Conservation (phyloP, 1,284 basidiomycete genomes). For the Austroboletus sp. region DNA sequence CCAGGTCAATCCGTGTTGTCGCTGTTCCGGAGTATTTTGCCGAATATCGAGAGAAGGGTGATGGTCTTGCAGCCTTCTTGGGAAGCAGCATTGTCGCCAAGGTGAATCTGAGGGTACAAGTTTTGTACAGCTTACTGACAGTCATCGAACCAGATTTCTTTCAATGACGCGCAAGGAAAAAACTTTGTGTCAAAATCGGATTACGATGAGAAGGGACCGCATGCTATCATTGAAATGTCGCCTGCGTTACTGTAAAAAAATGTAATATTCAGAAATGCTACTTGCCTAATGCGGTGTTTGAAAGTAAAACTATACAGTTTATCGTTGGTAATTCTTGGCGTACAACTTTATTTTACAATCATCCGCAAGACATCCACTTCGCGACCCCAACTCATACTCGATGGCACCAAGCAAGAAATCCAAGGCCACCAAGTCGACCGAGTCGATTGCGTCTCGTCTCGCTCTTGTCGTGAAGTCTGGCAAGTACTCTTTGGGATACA, state of each 20-base stretch:
- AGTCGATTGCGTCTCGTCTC: constrained; percentile 93
- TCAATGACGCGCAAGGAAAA: constrained; percentile 57
- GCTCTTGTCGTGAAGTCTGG: constrained; percentile 98
- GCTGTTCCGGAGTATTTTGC: constrained; percentile 89
- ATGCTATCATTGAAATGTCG: constrained; percentile 65
- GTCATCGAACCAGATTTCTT: constrained; percentile 36
- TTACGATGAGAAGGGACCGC: constrained; percentile 65
- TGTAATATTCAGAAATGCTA: too few relatives aligned
- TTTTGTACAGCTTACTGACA: constrained; percentile 9
- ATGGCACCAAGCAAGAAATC: constrained; percentile 95
- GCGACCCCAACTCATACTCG: constrained; percentile 30
- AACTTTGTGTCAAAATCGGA: constrained; percentile 73
- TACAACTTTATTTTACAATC: constrained; percentile 10
- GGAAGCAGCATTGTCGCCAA: constrained; percentile 85
- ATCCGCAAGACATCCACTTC: constrained; percentile 19
- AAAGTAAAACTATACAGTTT: constrained; percentile 28
- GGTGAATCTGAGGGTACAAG: constrained; percentile 38
- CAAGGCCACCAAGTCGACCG: constrained; percentile 84
- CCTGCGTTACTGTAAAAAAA: constrained; percentile 63
- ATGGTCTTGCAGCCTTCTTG: constrained; percentile 78
- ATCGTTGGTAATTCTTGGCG: constrained; percentile 9
- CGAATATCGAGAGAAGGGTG: constrained; percentile 81
- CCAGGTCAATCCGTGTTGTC: constrained; percentile 59
- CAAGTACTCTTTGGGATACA: constrained; percentile 91
- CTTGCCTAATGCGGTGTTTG: constrained; percentile 21